Base-by-base conservation (phyloP, 805 yeast genomes). In the Metschnikowia proteae region DNA sequence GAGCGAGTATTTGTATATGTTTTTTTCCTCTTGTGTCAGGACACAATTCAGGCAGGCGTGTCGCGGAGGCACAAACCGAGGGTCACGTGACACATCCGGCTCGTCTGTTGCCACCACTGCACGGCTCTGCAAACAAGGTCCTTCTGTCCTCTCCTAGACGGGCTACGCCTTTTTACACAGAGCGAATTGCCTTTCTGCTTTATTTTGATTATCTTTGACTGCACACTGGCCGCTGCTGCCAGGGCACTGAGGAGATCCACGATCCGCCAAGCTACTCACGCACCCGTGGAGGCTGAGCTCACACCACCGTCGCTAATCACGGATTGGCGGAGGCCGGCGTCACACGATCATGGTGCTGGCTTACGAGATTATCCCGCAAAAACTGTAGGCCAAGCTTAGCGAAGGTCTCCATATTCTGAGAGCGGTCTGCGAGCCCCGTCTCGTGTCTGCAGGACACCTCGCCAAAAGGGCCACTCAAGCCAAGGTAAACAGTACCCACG, bases 371-470 rank as follows among this genome's bases (percentile, higher is more conserved):
- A 32, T 78, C 73, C 46, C 84, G 65, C 43, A 87, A 69, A 57
- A 81, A 84, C 58, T 76, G 72, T 46, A 88, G 68, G 0, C 94
- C 95, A 28, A 71, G 60, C 43, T 68, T 70, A 3, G 96, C 96
- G 69, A 88, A 89, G 50, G 73, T 67, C 49, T 80, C 83, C 96
- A 88, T 88, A 61, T 89, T 88, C 29, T 61, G 60, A 0, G 86
- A 71, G 50, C 96, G 73, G 45, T 81, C 84, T 5, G 49, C 59
- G 11, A 59, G 53, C 0, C 75, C 76, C 0, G 92, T 84, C 32
- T 66, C 56, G 31, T 68, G 68, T 8, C 69, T 63, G 39, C 67
- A 63, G 11, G 86, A 75, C 6, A 65, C 66, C 48, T 82, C 83
- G 9, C 81, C 81, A 9, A 61, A 58, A 0, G 92, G 88, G 1